Conservation (phyloP, 2,329 filamentous ascomycete species). For the Cadophora sp. region DNA sequence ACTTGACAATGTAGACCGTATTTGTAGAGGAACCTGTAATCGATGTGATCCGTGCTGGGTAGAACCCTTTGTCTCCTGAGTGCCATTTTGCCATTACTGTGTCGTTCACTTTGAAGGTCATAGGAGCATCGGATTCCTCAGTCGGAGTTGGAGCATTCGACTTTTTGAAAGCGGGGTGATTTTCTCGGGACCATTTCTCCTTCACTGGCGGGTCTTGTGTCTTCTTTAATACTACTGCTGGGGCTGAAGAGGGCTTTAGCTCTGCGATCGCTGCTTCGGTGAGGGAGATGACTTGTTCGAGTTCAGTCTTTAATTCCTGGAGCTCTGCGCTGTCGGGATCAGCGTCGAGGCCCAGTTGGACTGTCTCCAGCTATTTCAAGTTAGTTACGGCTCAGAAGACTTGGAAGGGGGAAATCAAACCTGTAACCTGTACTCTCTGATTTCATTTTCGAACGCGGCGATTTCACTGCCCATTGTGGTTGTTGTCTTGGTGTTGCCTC, state of each 20-base stretch:
- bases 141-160: slow-evolving; percentile 53
- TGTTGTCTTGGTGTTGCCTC: neutral
- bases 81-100: slow-evolving; percentile 89
- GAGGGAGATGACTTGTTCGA: slow-evolving; percentile 81
- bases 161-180: slow-evolving; percentile 79
- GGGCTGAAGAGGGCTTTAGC: slow-evolving; percentile 65
- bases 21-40: slow-evolving; percentile 92
- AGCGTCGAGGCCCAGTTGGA: slow-evolving; percentile 76
- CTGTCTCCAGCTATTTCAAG: slow-evolving; percentile 71
- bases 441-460: slow-evolving; percentile 50
- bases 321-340: slow-evolving; percentile 84
- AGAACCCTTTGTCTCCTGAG: slow-evolving; percentile 87
- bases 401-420: slow-evolving; percentile 46
- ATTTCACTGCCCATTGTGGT: slow-evolving; percentile 43
- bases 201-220: slow-evolving; percentile 60
- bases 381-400: slow-evolving; percentile 26
- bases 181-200: slow-evolving; percentile 81
- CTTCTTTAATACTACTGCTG: slow-evolving; percentile 48
- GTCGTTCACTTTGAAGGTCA: slow-evolving; percentile 85
- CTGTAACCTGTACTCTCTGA: slow-evolving; percentile 67
- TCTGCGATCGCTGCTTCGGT: slow-evolving; percentile 83
- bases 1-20: slow-evolving; percentile 93
- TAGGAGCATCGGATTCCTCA: slow-evolving; percentile 58
- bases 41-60: slow-evolving; percentile 89
- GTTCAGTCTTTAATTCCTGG: slow-evolving; percentile 77